Evolutionary conservation across 169 alveolate genomes (phyloP).

Genomic region (Ichthyophthirius multifiliis): DNA sequence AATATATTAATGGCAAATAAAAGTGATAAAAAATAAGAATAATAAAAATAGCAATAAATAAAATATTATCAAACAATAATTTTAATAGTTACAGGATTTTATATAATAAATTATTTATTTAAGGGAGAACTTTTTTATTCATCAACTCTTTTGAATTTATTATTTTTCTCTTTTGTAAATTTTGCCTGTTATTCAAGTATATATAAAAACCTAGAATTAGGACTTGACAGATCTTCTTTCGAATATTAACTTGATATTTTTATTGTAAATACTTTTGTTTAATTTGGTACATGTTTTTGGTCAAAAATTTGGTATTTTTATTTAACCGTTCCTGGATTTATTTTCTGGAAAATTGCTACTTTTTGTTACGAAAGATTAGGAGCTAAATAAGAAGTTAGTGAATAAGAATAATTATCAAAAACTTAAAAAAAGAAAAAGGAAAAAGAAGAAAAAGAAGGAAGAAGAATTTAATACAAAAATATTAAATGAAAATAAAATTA

Average conservation of each 20-base stretch:
- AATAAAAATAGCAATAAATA: neutral
- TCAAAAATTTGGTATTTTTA: neutral
- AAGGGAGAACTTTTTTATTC: neutral
- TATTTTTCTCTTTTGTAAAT: neutral
- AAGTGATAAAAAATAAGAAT: neutral
- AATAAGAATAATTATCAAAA: neutral
- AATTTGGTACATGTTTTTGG: conserved; percentile 6
- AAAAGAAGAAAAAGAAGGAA: neutral
- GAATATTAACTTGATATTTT: neutral
- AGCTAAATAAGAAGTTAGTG: neutral
- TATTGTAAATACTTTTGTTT: neutral
- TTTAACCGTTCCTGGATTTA: neutral
- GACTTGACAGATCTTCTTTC: neutral
- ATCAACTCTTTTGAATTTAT: neutral
- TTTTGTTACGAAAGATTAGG: neutral
- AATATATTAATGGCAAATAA: neutral
- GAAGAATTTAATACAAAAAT: neutral
- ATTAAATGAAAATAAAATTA: too few species aligned
- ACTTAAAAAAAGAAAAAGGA: neutral
- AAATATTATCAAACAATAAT: neutral
- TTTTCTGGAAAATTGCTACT: neutral
- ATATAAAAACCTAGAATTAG: neutral
- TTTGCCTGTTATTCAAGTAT: neutral
- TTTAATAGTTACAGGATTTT: neutral
- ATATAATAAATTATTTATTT: neutral